These are phyloP conservation scores for Xylaria sp. DNA, from an alignment of 2,329 filamentous ascomycete genomes.

Conservation along the genomic window DNA sequence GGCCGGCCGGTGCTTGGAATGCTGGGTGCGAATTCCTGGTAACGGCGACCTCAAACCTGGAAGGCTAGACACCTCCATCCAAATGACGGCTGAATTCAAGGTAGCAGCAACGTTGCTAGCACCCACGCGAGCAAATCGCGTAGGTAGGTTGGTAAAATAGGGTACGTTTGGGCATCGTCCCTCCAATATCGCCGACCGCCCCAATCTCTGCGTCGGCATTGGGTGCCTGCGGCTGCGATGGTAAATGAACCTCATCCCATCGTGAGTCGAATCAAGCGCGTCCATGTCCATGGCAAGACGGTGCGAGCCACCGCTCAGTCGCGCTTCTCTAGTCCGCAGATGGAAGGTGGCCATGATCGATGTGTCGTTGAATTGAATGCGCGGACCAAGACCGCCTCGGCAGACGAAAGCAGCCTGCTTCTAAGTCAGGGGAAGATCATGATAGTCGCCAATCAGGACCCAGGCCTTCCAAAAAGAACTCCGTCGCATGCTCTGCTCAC, in stretches of 20 bases:
- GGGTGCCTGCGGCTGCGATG: constrained; percentile 34
- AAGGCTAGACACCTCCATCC: constrained; percentile 31
- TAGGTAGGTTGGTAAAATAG: constrained; percentile 28
- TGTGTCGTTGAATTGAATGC: constrained; percentile 41
- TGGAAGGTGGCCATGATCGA: constrained; percentile 46
- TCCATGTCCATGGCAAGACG: constrained; percentile 20
- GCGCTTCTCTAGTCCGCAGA: constrained; percentile 44
- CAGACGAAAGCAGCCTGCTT: constrained; percentile 39
- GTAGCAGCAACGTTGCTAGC: constrained; percentile 48
- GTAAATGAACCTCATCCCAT: constrained; percentile 39
- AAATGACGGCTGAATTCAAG: constrained; percentile 32
- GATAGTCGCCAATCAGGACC: constrained; percentile 41
- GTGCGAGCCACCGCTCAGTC: constrained; percentile 36
- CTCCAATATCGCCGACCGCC: constrained; percentile 31
- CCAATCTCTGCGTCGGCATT: constrained; percentile 30
- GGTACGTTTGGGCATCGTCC: constrained; percentile 8
- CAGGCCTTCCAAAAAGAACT: constrained; percentile 30
- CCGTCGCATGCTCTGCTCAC: constrained; percentile 39
- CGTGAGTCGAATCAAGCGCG: constrained; percentile 26
- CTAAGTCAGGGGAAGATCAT: constrained; percentile 44
- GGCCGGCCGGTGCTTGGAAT: constrained; percentile 28
- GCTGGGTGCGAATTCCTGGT: constrained; percentile 27
- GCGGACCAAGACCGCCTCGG: constrained; percentile 39
- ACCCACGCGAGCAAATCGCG: constrained; percentile 28
- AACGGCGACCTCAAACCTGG: constrained; percentile 19